Evolutionary conservation across 345 rosid species (phyloP).

Genomic region (Syzygium oleosum): DNA sequence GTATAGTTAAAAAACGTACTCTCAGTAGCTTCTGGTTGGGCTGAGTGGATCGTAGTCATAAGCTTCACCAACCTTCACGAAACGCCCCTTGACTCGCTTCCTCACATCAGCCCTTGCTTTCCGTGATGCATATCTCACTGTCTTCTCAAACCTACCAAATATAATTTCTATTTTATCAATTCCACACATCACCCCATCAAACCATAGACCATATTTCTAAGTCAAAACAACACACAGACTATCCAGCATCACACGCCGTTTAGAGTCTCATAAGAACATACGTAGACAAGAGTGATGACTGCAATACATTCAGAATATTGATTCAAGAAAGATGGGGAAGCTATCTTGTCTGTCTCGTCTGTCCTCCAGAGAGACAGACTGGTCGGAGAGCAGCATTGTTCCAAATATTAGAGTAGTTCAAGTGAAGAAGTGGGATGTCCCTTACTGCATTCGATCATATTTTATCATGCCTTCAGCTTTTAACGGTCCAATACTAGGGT

Average conservation of each 20-base stretch:
- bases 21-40: slow-evolving; percentile 72
- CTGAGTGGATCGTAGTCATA: slow-evolving; percentile 84
- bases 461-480: not conserved
- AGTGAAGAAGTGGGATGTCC: not conserved
- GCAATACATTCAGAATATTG: not conserved
- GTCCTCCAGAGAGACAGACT: not conserved
- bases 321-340: not conserved
- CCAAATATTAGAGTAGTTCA: not conserved
- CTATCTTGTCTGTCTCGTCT: not conserved
- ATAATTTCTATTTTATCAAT: not conserved
- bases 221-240: not conserved
- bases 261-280: not conserved
- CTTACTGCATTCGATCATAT: not conserved
- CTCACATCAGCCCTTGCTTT: slow-evolving; percentile 98
- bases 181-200: not conserved
- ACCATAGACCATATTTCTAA: not conserved
- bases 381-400: not conserved
- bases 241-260: not conserved
- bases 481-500: not conserved
- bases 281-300: not conserved
- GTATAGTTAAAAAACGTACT: slow-evolving; percentile 9
- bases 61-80: slow-evolving; percentile 90
- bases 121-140: slow-evolving; percentile 85
- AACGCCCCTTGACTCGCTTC: slow-evolving; percentile 89
- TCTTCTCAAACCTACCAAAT: slow-evolving; percentile 68